Percentiles rank a stretch among this genome's conserved stretches.
phyloP scores from a whole-genome alignment of 495 filamentous ascomycete genomes.

The Penicillium steckii region DNA sequence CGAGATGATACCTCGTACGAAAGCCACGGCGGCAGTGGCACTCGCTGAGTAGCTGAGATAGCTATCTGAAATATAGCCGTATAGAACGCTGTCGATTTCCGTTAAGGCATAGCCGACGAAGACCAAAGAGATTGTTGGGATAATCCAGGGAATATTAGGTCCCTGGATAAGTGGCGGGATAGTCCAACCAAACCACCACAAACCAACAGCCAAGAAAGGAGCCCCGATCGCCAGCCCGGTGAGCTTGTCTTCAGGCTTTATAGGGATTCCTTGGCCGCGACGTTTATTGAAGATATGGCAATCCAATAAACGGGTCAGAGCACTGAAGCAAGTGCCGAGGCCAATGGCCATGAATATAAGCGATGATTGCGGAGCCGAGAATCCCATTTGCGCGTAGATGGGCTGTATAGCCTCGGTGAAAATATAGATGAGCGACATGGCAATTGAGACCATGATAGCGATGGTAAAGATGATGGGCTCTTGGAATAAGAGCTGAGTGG shows the following conservation, averaged over 20 bases:
- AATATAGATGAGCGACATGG: slow-evolving; percentile 53
- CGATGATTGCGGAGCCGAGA: slow-evolving; percentile 32
- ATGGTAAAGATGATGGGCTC: slow-evolving; percentile 51
- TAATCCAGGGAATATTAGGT: slow-evolving; percentile 35
- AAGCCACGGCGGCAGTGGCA: slow-evolving; percentile 47
- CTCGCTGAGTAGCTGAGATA: slow-evolving; percentile 53
- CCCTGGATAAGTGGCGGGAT: slow-evolving; percentile 38
- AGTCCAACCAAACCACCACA: slow-evolving; percentile 56
- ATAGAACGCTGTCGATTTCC: slow-evolving; percentile 48
- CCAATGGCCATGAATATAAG: slow-evolving; percentile 47
- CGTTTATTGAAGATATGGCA: slow-evolving; percentile 26
- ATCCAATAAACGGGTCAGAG: slow-evolving; percentile 46
- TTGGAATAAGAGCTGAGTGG: slow-evolving; percentile 44
- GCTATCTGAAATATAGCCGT: slow-evolving; percentile 53
- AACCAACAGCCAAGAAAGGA: slow-evolving; percentile 39
- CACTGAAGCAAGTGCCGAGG: slow-evolving; percentile 39
- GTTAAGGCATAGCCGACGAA: slow-evolving; percentile 50
- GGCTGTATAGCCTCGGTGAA: slow-evolving; percentile 50
- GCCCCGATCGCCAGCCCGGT: slow-evolving; percentile 45
- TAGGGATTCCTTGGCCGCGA: slow-evolving; percentile 20
- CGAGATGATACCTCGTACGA: slow-evolving; percentile 43
- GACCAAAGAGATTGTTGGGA: slow-evolving; percentile 40
- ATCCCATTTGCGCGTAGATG: slow-evolving; percentile 45
- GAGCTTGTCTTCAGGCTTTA: slow-evolving; percentile 52
- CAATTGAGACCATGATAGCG: slow-evolving; percentile 43